Base-by-base conservation (phyloP, 306 rosid genomes). In the Vigna mungo region DNA sequence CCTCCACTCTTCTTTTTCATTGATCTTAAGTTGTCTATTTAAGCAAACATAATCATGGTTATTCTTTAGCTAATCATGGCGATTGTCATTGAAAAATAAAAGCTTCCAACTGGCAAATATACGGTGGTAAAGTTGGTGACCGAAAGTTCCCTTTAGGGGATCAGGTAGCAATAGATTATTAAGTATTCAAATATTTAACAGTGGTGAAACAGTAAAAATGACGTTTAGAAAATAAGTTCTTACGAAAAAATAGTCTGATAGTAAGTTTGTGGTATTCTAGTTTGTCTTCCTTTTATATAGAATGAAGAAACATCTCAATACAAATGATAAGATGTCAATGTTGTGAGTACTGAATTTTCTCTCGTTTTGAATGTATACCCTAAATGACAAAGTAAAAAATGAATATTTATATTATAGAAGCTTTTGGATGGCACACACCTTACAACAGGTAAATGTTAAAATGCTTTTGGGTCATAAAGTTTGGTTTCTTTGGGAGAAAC, bases 41-140 rank as follows among this genome's bases (percentile, higher is more conserved):
- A 51, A 43, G 71, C 59, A 76, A 76, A 56, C 82, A 56, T 44
- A 18, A 71, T 72, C 15, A 51, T 71, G 58, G 4, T 4, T 15
- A 7, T 62, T 53, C 53, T 68, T 64, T 70, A 37, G 16, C 71
- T 47, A 32, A 70, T 75, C 71, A 69, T 65, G 56, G 58, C 4
- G 7, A 1, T 74, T 59, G 53, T 27, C 51, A 44, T 21, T 70
- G 11, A 53, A 64, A 44, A 56, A 18, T 34, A 2, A 5, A 34
- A 60, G 71, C 7, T 9, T 69, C n/a, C 60, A 23, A 14, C 72
- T 51, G 66, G 51, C 62, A 25, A 80, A 16, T 27, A 60, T 15
- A 60, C 21, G 66, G 66, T 36, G 62, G 13, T 43, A 4, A 30
- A 15, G 43, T 53, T 62, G 69, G 46, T 14, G 2, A 30, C 37